Evolutionary conservation across 2,329 filamentous ascomycete species (phyloP).

Genomic region (Trichophyton rubrum): DNA sequence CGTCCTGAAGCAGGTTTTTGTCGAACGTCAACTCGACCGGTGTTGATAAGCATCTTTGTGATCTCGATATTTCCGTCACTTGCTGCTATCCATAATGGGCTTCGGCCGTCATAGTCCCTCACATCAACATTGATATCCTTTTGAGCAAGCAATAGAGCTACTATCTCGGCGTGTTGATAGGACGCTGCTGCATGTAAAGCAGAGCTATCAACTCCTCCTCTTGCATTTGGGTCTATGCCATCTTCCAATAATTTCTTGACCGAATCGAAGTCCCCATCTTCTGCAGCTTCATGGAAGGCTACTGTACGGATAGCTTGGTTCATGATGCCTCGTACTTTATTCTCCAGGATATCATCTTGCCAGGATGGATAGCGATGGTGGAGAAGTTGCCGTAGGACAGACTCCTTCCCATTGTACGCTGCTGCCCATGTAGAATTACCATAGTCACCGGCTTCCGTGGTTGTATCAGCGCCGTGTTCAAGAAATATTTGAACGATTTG

Average conservation of each 20-base stretch:
- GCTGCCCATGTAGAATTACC: not conserved
- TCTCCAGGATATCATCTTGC: not conserved
- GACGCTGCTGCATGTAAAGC: not conserved
- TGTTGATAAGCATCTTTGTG: not conserved
- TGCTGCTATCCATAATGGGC: slow-evolving; percentile 2
- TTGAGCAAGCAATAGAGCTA: not conserved
- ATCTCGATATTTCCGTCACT: not conserved
- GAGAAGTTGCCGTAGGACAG: not conserved
- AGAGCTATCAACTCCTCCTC: not conserved
- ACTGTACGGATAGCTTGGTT: not conserved
- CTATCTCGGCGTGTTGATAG: not conserved
- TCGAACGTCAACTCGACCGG: not conserved
- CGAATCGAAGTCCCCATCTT: not conserved
- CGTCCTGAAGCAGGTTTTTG: not conserved
- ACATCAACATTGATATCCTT: not conserved
- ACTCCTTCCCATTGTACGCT: not conserved
- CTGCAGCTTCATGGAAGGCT: not conserved
- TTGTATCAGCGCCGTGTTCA: not conserved
- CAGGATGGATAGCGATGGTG: not conserved
- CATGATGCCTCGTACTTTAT: not conserved
- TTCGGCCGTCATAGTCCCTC: not conserved
- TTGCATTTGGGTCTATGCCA: not conserved
- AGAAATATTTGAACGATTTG: slow-evolving; percentile 4
- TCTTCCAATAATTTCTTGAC: slow-evolving; percentile 10
- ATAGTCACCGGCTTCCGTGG: not conserved